phyloP scores from a whole-genome alignment of 2,329 filamentous ascomycete species.

The Alternaria sp. region DNA sequence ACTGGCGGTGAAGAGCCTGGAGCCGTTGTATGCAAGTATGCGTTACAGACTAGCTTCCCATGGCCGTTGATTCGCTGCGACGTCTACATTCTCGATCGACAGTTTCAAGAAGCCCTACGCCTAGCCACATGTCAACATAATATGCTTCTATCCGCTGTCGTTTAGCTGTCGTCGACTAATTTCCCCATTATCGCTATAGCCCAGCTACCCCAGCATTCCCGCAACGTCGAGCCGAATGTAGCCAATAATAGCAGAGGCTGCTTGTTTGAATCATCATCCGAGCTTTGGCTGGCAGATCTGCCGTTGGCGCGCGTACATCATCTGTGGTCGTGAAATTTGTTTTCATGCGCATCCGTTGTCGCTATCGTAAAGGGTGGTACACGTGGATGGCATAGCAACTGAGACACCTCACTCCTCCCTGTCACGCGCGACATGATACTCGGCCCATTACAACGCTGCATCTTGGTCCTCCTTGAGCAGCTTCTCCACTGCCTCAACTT shows the following conservation, averaged over 20 bases:
- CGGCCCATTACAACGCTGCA: conserved; percentile 3
- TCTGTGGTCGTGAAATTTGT: conserved; percentile 13
- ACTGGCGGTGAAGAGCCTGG: conserved; percentile 22
- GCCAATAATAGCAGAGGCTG: conserved; percentile 35
- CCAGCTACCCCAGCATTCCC: conserved; percentile 13
- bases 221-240: conserved; percentile 14
- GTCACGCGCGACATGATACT: conserved; percentile 9
- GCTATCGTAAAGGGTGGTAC: conserved; percentile 1
- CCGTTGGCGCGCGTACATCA: conserved; percentile 5
- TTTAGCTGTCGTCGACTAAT: conserved; percentile 6
- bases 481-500: conserved; percentile 71
- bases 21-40: conserved; percentile 8
- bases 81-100: conserved; percentile 2
- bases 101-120: conserved; percentile 13
- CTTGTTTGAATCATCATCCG: conserved; percentile 8
- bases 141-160: conserved; percentile 11
- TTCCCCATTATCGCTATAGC: conserved; percentile 8
- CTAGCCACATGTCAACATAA: conserved; percentile 6
- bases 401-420: conserved; percentile 15
- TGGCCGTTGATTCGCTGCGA: conserved; percentile 10
- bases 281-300: conserved; percentile 13
- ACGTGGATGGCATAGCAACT: conserved; percentile 16
- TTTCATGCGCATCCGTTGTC: conserved; percentile 11
- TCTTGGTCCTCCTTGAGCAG: conserved; percentile 55
- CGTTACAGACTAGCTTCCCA: neutral